Evolutionary conservation across 805 yeast genomes (phyloP).

Genomic region (Lipomyces starkeyi): DNA sequence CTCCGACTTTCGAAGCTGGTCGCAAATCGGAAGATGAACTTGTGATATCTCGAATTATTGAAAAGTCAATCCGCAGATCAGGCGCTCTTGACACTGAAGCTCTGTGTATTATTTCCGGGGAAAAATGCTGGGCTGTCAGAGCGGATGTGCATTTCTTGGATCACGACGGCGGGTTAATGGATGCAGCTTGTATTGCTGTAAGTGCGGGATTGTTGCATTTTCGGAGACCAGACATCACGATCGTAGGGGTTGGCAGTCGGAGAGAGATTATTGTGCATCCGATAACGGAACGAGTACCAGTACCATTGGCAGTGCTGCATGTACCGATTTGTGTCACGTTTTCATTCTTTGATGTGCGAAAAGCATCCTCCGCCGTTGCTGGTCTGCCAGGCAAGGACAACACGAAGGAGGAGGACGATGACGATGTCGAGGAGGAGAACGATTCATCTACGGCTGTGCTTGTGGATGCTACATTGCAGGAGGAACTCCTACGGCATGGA

Average conservation of each 20-base stretch:
- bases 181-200: conserved; percentile 88
- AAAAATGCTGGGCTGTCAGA: conserved; percentile 86
- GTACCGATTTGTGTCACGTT: conserved; percentile 89
- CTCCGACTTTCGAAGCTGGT: conserved; percentile 76
- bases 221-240: conserved; percentile 80
- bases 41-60: conserved; percentile 79
- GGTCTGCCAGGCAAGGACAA: not conserved
- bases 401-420: conserved; percentile 20
- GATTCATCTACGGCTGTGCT: conserved; percentile 52
- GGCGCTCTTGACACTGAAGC: conserved; percentile 91
- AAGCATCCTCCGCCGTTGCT: conserved; percentile 17
- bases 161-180: conserved; percentile 92
- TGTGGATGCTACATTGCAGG: conserved; percentile 77
- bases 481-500: conserved; percentile 79
- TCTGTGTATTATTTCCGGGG: conserved; percentile 87
- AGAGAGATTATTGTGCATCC: conserved; percentile 60
- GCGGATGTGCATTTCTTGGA: conserved; percentile 90
- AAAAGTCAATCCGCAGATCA: conserved; percentile 88
- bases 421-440: conserved; percentile 30
- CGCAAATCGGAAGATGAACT: conserved; percentile 80
- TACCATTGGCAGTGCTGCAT: conserved; percentile 82
- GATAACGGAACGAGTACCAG: conserved; percentile 81
- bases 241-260: conserved; percentile 48
- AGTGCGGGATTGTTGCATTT: conserved; percentile 85
- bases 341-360: conserved; percentile 61